phyloP scores from a whole-genome alignment of 2,329 filamentous ascomycete genomes.

The Verticillium longisporum region DNA sequence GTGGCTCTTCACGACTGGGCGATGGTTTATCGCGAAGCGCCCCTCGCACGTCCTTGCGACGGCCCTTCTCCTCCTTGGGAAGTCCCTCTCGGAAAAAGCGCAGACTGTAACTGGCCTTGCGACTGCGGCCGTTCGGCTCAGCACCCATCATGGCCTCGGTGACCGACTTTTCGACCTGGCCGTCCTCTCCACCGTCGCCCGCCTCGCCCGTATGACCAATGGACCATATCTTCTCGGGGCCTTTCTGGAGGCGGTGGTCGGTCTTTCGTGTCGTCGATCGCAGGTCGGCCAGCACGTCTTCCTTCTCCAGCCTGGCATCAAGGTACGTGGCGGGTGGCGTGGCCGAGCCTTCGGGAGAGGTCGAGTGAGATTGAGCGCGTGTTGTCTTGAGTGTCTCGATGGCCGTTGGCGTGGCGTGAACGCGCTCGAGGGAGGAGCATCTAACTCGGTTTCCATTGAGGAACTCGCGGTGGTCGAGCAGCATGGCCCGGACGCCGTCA shows the following conservation, averaged over 20 bases:
- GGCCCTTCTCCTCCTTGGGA: conserved; percentile 45
- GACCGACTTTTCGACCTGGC: conserved; percentile 57
- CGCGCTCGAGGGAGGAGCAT: conserved; percentile 22
- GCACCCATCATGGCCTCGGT: conserved; percentile 53
- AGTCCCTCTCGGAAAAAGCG: conserved; percentile 62
- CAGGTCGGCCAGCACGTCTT: conserved; percentile 15
- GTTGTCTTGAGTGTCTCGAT: conserved; percentile 11
- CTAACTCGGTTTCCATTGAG: conserved; percentile 17
- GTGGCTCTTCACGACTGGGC: conserved; percentile 25
- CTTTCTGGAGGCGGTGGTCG: conserved; percentile 35
- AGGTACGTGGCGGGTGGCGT: conserved; percentile 12
- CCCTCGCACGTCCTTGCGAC: conserved; percentile 40
- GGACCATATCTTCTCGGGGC: conserved; percentile 56
- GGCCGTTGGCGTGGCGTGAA: conserved; percentile 24
- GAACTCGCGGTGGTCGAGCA: conserved; percentile 26
- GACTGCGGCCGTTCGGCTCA: conserved; percentile 58
- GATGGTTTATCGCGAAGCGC: conserved; percentile 32
- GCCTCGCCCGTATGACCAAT: conserved; percentile 44
- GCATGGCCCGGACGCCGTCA: conserved; percentile 26
- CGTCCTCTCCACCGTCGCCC: conserved; percentile 37
- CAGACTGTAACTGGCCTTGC: conserved; percentile 61
- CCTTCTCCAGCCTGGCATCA: conserved; percentile 11
- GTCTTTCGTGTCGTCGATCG: conserved; percentile 27
- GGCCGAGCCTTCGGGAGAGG: conserved; percentile 18
- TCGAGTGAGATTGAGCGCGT: conserved; percentile 14